A percentile compares a stretch with the other conserved stretches of the same genome.
Conservation (phyloP, 208 protist species). For the Trypanosoma theileri region DNA sequence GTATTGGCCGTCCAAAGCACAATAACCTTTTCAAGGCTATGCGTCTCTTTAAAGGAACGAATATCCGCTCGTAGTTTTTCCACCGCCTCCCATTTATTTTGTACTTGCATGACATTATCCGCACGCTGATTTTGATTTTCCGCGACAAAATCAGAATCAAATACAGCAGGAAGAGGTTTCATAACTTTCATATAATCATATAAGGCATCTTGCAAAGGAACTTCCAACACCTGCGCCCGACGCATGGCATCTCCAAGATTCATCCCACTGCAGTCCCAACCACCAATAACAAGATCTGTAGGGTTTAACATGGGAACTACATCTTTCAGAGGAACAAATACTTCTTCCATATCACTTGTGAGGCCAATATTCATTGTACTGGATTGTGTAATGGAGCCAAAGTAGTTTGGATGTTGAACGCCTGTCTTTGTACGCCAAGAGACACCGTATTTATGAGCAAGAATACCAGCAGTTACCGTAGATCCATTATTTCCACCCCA, state of each 20-base stretch:
- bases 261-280: constrained; percentile 97
- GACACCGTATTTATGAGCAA: constrained; percentile 95
- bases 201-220: constrained; percentile 89
- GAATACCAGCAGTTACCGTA: constrained; percentile 96
- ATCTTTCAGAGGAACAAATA: constrained; percentile 92
- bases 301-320: constrained; percentile 97
- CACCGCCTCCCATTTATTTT: constrained; percentile 92
- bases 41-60: constrained; percentile 77
- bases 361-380: constrained; percentile 94
- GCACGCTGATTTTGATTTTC: constrained; percentile 97
- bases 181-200: constrained; percentile 90
- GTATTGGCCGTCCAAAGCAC: constrained; percentile 99
- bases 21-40: constrained; percentile 96
- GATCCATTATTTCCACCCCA: constrained; percentile 99
- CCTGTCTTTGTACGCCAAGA: constrained; percentile 94
- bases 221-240: constrained; percentile 94
- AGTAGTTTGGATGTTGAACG: constrained; percentile 95
- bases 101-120: constrained; percentile 93
- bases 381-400: constrained; percentile 96
- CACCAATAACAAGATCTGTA: constrained; percentile 96
- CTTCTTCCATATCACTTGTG: constrained; percentile 87
- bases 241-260: constrained; percentile 96
- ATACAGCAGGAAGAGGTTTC: constrained; percentile 94
- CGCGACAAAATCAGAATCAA: constrained; percentile 98
- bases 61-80: constrained; percentile 96